phyloP scores from a whole-genome alignment of 495 filamentous ascomycete genomes.

The Penicilliopsis zonata region DNA sequence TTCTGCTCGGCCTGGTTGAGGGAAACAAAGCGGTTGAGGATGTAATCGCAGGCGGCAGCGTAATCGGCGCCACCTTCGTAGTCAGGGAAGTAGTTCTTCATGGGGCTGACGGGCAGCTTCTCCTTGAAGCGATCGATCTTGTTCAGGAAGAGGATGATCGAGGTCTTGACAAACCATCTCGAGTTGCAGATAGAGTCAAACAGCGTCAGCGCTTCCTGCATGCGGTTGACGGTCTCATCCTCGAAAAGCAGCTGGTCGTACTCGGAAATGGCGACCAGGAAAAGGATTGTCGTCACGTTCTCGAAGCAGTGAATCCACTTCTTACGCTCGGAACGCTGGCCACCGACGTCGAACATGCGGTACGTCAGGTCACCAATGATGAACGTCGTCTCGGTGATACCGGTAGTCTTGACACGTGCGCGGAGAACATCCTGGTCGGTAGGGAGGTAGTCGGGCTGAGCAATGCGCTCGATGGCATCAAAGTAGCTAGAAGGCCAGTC shows the following conservation, averaged over 20 bases:
- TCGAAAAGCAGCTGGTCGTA: constrained; percentile 98
- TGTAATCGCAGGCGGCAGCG: constrained; percentile 88
- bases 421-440: constrained; percentile 94
- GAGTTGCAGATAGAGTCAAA: constrained; percentile 99
- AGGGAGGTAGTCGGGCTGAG: constrained; percentile 78
- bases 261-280: constrained; percentile 96
- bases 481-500: constrained; percentile 60
- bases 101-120: constrained; percentile 97
- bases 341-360: constrained; percentile 98
- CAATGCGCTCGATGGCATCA: constrained; percentile 77
- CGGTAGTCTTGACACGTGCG: constrained; percentile 84
- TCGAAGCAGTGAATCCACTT: constrained; percentile 99
- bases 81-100: constrained; percentile 99
- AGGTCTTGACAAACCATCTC: constrained; percentile 98
- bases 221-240: constrained; percentile 80
- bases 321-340: constrained; percentile 93
- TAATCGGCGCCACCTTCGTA: constrained; percentile 94
- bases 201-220: constrained; percentile 95
- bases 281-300: constrained; percentile 97
- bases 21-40: constrained; percentile 91
- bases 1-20: constrained; percentile 98
- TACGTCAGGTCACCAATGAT: constrained; percentile 92
- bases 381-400: constrained; percentile 95
- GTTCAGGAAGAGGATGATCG: constrained; percentile 98
- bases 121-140: constrained; percentile 99